These are phyloP conservation scores for Epichloe elymi DNA, from an alignment of 2,329 filamentous ascomycete species.

Conservation along the genomic window DNA sequence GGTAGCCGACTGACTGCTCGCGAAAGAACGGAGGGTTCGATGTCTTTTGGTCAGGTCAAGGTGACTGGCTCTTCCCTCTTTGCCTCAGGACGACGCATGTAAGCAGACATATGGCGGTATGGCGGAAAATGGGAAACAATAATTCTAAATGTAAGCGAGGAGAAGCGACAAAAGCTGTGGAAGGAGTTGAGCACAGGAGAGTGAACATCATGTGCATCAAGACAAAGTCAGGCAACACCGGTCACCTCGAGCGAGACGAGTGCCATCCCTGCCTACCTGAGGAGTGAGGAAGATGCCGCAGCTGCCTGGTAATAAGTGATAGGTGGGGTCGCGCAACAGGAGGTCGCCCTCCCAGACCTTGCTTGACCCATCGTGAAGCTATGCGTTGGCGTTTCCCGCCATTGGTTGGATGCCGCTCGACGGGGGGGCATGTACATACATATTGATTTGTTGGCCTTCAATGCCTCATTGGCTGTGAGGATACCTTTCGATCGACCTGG, in stretches of 20 bases:
- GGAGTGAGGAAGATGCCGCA: background rate
- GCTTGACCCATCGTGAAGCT: background rate
- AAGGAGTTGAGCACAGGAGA: background rate
- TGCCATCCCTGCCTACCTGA: too few species aligned
- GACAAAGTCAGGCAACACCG: background rate
- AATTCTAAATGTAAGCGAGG: background rate
- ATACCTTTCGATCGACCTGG: background rate
- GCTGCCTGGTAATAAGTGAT: background rate
- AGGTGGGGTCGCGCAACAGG: background rate
- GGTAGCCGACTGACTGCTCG: too few species aligned
- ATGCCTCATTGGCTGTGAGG: background rate
- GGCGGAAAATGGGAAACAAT: background rate
- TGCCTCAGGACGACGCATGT: background rate
- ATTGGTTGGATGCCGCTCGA: background rate
- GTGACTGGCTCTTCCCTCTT: background rate
- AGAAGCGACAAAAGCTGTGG: background rate
- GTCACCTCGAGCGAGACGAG: background rate
- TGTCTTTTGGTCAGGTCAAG: background rate
- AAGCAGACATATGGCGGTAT: background rate
- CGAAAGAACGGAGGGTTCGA: too few species aligned
- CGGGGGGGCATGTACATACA: background rate
- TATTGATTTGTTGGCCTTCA: background rate
- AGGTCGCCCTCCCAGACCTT: background rate
- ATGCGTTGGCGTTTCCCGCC: conserved; percentile 1
- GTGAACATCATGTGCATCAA: too few species aligned